Conservation (phyloP, 2,329 filamentous ascomycete genomes). For the Arthrobotrys sphaeroides region DNA sequence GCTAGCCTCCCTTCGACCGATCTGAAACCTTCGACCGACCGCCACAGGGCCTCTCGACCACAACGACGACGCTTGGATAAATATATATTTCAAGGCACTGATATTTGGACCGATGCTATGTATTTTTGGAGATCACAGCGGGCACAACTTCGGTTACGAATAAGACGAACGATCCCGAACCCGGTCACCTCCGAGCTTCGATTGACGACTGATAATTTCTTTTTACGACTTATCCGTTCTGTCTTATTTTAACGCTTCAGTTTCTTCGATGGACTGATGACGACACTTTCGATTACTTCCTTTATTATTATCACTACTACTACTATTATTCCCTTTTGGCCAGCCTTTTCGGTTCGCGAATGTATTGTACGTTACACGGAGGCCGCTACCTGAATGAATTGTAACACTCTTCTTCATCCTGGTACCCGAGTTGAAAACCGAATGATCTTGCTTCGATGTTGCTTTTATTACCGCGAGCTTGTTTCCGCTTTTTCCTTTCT, state of each 20-base stretch:
- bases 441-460: constrained; percentile 56
- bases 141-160: constrained; percentile 46
- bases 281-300: constrained; percentile 34
- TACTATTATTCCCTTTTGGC: constrained; percentile 19
- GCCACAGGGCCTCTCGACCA: not conserved
- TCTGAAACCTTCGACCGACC: not conserved
- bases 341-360: constrained; percentile 36
- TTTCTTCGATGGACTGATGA: constrained; percentile 29
- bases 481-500: not conserved
- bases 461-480: constrained; percentile 37
- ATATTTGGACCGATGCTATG: constrained; percentile 35
- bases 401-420: constrained; percentile 29
- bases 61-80: not conserved
- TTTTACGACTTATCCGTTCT: constrained; percentile 42
- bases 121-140: constrained; percentile 38
- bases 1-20: not conserved
- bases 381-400: constrained; percentile 49
- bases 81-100: constrained; percentile 22
- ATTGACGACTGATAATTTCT: constrained; percentile 40
- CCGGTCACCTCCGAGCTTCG: constrained; percentile 6
- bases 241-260: constrained; percentile 31
- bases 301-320: too few species aligned
- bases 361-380: constrained; percentile 53
- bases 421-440: constrained; percentile 35
- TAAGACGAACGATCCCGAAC: constrained; percentile 20